phyloP scores from a whole-genome alignment of 768 basidiomycete species.

The Russula emetica region DNA sequence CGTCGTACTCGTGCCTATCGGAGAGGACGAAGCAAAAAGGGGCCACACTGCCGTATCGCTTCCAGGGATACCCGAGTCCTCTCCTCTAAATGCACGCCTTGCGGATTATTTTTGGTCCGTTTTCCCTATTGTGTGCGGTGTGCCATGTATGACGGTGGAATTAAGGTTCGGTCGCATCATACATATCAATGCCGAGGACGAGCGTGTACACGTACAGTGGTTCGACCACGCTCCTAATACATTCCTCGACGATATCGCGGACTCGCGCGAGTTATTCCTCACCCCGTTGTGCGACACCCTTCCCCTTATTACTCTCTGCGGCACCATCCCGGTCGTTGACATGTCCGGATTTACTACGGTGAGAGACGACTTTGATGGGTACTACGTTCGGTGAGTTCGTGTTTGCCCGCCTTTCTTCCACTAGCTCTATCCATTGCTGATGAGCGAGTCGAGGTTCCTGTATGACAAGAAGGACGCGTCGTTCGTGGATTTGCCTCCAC shows the following conservation, averaged over 20 bases:
- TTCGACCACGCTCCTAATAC: constrained; percentile 65
- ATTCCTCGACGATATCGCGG: constrained; percentile 53
- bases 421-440: background rate
- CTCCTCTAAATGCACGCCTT: constrained; percentile 41
- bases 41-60: constrained; percentile 36
- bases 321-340: constrained; percentile 44
- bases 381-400: constrained; percentile 17
- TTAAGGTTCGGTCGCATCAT: constrained; percentile 67
- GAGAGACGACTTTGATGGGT: constrained; percentile 18
- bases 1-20: constrained; percentile 49
- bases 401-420: background rate
- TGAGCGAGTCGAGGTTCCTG: constrained; percentile 33
- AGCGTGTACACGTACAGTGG: constrained; percentile 65
- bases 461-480: constrained; percentile 46
- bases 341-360: background rate
- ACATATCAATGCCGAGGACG: constrained; percentile 43
- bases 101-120: constrained; percentile 62
- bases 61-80: constrained; percentile 35
- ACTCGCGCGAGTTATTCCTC: constrained; percentile 64
- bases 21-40: constrained; percentile 32
- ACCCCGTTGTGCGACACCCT: constrained; percentile 49
- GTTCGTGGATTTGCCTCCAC: constrained; percentile 42
- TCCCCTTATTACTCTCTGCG: constrained; percentile 41
- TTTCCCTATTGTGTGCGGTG: background rate
- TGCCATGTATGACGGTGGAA: background rate